Base-by-base conservation (phyloP, 306 rosid genomes). In the Ziziphus jujuba region DNA sequence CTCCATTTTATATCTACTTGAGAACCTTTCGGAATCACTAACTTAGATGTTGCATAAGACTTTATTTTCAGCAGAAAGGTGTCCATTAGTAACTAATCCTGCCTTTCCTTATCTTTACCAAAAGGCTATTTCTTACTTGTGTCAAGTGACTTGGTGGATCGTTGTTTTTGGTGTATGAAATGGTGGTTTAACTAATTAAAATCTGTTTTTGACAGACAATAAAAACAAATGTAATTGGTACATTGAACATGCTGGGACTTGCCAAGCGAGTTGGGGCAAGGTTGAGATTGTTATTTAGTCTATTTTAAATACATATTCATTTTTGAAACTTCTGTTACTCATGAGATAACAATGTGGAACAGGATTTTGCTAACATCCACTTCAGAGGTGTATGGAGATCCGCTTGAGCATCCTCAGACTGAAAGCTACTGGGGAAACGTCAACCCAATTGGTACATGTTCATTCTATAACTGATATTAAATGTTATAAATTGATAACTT, bases 261-360 rank as follows among this genome's bases (percentile, higher is more conserved):
- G 99, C 99, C 67, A 93, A 93, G 78, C 87, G 99, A 52, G 96
- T 93, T 55, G 99, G 99, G 66, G 99, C 99, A 72, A 90, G 98
- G 98, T 92, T 77, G n/a, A 70, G 57, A 44, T 28, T 44, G 54
- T 7, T 2, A 14, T 25, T 69, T 45, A 19, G 5, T 61, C 14
- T 34, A 17, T 58, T 69, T 51, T 23, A 63, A 31, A 14, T 21
- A 45, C 33, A 3, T 31, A 51, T 49, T 20, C 28, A 13, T 55
- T 23, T 50, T 17, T 75, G 64, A 33, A 13, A 34, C 35, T 74
- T 72, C 23, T 48, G 34, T 73, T 71, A 81, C 76, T 54, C 51
- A 84, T 49, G 51, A 59, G 73, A 20, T 79, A 25, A 48, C 56
- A 52, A 57, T 79, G 44, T 20, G 62, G 25, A 51, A 66, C 89